Evolutionary conservation across 257 asterid genomes (phyloP).

Genomic region (Fraxinus americana): DNA sequence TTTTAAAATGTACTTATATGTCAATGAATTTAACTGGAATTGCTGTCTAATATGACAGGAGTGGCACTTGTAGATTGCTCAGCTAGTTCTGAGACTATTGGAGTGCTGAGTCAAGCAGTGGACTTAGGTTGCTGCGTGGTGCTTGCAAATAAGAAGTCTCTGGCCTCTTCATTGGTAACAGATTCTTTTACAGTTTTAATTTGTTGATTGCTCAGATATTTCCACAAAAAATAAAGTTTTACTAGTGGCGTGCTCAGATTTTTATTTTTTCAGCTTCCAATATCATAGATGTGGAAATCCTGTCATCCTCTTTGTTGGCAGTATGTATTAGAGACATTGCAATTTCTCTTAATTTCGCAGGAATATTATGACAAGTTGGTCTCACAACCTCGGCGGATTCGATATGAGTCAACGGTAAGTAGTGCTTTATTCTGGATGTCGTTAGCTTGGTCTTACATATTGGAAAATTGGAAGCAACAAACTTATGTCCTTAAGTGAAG

Average conservation of each 20-base stretch:
- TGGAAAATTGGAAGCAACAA: neutral
- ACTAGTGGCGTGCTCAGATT: neutral
- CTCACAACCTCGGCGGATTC: conserved; percentile 66
- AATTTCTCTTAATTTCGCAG: conserved; percentile 46
- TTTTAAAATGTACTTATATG: conserved; percentile 1
- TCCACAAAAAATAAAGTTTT: neutral
- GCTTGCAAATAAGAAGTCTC: conserved; percentile 93
- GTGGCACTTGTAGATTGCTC: conserved; percentile 85
- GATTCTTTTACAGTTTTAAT: conserved; percentile 11
- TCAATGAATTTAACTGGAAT: conserved; percentile 10
- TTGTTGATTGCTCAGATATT: neutral
- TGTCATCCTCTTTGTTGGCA: conserved; percentile 13
- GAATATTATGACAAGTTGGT: conserved; percentile 77
- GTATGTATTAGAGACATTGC: conserved; percentile 3
- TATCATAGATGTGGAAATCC: conserved; percentile 19
- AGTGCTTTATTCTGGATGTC: conserved; percentile 25
- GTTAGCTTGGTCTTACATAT: conserved; percentile 10
- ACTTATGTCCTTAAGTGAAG: neutral
- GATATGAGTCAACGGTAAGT: conserved; percentile 94
- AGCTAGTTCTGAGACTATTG: conserved; percentile 82
- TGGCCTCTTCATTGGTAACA: conserved; percentile 72
- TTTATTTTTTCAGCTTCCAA: conserved; percentile 17
- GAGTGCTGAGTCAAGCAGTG: conserved; percentile 53
- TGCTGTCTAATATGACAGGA: conserved; percentile 49
- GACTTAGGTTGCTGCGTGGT: conserved; percentile 70